A percentile compares a stretch with the other conserved stretches of the same genome.
phyloP scores from a whole-genome alignment of 225 moss, liverwort and hornwort genomes.

The Rhytidiadelphus loreus region DNA sequence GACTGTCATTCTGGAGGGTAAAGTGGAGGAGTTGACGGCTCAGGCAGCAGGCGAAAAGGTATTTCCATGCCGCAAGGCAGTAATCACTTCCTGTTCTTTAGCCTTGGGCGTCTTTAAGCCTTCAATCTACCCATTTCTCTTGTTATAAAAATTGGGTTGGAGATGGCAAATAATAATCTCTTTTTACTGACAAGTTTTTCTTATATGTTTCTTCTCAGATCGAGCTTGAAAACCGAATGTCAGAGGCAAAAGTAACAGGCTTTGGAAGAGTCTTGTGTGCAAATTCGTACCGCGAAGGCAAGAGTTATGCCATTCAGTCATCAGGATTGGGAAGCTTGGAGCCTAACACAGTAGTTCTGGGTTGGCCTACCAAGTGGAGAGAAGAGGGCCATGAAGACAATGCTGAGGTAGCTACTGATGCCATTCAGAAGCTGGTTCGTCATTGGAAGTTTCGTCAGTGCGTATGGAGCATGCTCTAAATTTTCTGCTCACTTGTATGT shows the following conservation, averaged over 20 bases:
- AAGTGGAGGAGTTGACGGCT: constrained; percentile 54
- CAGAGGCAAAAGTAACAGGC: constrained; percentile 59
- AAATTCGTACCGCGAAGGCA: constrained; percentile 75
- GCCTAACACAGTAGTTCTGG: constrained; percentile 81
- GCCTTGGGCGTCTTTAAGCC: neutral
- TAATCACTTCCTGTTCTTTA: neutral
- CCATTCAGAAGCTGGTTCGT: neutral
- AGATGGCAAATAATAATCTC: neutral
- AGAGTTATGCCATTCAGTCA: constrained; percentile 89
- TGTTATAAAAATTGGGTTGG: neutral
- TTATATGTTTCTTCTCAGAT: constrained; percentile 16
- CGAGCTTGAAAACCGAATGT: constrained; percentile 87
- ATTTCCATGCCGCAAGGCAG: neutral
- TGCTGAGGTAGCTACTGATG: constrained; percentile 39
- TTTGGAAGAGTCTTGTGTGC: constrained; percentile 80
- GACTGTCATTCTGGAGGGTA: constrained; percentile 79
- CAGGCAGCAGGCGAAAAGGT: constrained; percentile 83
- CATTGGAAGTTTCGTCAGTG: neutral
- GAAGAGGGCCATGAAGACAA: constrained; percentile 58
- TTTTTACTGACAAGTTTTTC: neutral
- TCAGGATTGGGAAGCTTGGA: constrained; percentile 94
- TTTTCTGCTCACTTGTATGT: neutral
- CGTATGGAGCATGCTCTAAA: neutral
- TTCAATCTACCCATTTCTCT: neutral
- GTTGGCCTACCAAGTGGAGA: constrained; percentile 90